phyloP scores from a whole-genome alignment of 2,329 filamentous ascomycete genomes.

The Venturia pyrina region DNA sequence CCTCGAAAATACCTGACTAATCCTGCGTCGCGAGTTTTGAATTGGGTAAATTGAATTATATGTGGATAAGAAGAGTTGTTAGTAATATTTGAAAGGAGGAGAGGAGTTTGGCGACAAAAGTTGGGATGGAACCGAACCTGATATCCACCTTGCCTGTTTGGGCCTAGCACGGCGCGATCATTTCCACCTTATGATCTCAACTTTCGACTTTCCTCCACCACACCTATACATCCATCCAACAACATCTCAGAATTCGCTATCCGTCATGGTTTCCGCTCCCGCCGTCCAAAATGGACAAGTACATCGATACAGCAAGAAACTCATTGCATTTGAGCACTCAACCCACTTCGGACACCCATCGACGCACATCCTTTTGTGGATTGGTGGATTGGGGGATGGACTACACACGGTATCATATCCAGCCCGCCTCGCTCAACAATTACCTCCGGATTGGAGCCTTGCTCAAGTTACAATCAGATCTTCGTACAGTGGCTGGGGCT shows the following conservation, averaged over 20 bases:
- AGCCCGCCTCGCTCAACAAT: conserved; percentile 35
- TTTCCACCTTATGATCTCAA: neutral
- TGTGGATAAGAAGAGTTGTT: too few relatives aligned
- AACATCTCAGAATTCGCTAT: neutral
- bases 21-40: too few relatives aligned
- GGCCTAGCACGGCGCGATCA: too few relatives aligned
- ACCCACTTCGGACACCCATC: conserved; percentile 20
- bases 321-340: conserved; percentile 36
- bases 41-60: too few relatives aligned
- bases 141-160: too few relatives aligned
- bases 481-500: conserved; percentile 46
- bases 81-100: too few relatives aligned
- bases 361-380: conserved; percentile 54
- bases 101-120: too few relatives aligned
- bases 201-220: neutral
- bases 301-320: conserved; percentile 31
- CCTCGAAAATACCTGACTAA: too few relatives aligned
- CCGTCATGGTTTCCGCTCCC: conserved; percentile 6
- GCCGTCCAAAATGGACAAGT: conserved; percentile 24
- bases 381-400: conserved; percentile 62
- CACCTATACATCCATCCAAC: neutral
- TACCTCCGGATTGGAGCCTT: conserved; percentile 43
- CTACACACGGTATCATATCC: conserved; percentile 55
- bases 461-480: conserved; percentile 42
- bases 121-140: too few relatives aligned